Conservation (phyloP, 2,329 filamentous ascomycete genomes). For the Calonectria ilicicola region DNA sequence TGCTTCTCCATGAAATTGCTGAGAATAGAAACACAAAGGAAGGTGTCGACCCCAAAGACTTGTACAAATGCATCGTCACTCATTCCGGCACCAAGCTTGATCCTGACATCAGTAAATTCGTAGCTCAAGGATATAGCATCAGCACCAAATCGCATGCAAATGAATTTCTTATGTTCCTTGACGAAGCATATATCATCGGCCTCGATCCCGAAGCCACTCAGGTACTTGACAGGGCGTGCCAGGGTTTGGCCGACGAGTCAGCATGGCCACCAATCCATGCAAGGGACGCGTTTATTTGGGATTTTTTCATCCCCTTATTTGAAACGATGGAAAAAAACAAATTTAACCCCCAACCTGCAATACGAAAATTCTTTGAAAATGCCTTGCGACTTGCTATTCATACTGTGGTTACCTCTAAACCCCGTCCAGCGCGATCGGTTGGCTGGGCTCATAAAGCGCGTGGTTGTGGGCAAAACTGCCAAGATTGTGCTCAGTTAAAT, state of each 20-base stretch:
- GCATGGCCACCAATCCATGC: neutral
- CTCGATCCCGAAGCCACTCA: neutral
- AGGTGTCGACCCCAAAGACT: neutral
- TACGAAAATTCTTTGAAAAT: constrained; percentile 5
- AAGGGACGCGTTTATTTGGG: neutral
- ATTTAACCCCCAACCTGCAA: neutral
- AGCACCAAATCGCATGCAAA: neutral
- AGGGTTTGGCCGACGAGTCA: neutral
- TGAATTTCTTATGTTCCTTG: neutral
- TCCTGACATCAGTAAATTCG: neutral
- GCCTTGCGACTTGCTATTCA: neutral
- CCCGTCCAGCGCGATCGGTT: neutral
- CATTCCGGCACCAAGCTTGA: constrained; percentile 6
- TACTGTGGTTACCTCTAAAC: neutral
- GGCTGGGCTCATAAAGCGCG: constrained; percentile 15
- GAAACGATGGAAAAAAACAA: neutral
- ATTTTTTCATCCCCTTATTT: neutral
- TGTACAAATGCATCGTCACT: constrained; percentile 3
- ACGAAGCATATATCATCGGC: neutral
- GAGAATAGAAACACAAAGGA: neutral
- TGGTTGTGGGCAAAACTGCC: neutral
- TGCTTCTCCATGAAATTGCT: neutral
- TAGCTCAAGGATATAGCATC: neutral
- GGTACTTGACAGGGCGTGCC: constrained; percentile 19
- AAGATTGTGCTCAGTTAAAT: constrained; percentile 6